These are phyloP conservation scores for Pseudonectria foliicola DNA, from an alignment of 2,329 filamentous ascomycete species.

Conservation along the genomic window DNA sequence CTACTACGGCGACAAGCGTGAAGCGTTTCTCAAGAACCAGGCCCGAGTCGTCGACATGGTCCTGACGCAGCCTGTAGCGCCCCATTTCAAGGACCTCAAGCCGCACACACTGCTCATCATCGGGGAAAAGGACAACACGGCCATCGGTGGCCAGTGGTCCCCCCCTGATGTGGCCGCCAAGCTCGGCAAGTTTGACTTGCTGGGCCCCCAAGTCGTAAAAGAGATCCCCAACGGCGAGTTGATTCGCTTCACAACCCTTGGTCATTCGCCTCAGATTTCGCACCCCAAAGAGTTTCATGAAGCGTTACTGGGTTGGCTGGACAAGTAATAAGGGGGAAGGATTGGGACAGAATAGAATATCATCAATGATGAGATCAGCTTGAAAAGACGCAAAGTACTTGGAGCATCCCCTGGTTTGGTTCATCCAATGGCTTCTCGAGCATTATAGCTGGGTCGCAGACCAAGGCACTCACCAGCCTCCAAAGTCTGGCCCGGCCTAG, in stretches of 20 bases:
- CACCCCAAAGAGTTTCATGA: conserved; percentile 39
- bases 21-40: conserved; percentile 38
- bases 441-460: no score
- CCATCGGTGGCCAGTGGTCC: conserved; percentile 47
- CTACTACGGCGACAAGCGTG: conserved; percentile 37
- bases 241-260: conserved; percentile 40
- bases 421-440: no score
- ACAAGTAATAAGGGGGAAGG: background rate
- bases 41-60: conserved; percentile 48
- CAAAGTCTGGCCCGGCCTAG: no score
- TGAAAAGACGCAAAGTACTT: conserved; percentile 1
- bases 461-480: no score
- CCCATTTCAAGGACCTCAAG: conserved; percentile 40
- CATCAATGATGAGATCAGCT: conserved; percentile 6
- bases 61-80: conserved; percentile 44
- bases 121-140: conserved; percentile 46
- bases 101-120: conserved; percentile 41
- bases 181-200: conserved; percentile 41
- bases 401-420: no score
- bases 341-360: background rate
- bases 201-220: conserved; percentile 38
- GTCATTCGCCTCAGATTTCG: conserved; percentile 48
- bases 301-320: conserved; percentile 39
- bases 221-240: conserved; percentile 38
- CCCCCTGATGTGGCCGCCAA: conserved; percentile 34